A percentile compares a stretch with the other conserved stretches of the same genome.
phyloP scores from a whole-genome alignment of 2,329 filamentous ascomycete genomes.

The Fusarium temperatum region DNA sequence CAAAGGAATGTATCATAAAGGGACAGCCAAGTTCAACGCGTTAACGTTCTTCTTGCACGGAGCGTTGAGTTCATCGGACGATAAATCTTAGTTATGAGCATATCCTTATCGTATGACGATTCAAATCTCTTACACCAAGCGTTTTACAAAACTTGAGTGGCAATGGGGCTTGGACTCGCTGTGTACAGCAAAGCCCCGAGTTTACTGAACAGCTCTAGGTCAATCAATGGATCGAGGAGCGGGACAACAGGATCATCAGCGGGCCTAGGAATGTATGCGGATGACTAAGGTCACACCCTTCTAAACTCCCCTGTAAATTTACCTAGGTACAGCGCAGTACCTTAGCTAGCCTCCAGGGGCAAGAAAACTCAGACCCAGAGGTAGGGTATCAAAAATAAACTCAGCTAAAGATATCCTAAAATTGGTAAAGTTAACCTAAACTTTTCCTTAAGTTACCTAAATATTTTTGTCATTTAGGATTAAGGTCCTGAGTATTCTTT shows the following conservation, averaged over 20 bases:
- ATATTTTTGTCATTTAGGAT: too few species aligned
- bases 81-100: background rate
- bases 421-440: too few species aligned
- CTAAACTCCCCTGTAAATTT: conserved; percentile 11
- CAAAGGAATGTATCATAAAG: background rate
- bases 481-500: too few species aligned
- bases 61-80: background rate
- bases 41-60: background rate
- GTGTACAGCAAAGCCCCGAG: conserved; percentile 4
- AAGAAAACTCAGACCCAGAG: too few species aligned
- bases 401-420: too few species aligned
- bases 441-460: too few species aligned
- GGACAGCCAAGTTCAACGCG: background rate
- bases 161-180: background rate
- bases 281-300: conserved; percentile 28
- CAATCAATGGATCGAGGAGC: background rate
- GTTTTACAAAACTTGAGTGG: background rate
- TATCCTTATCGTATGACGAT: background rate
- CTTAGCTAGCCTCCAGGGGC: too few species aligned
- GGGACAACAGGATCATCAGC: conserved; percentile 24
- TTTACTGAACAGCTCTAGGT: background rate
- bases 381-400: too few species aligned
- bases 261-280: conserved; percentile 26
- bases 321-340: background rate
- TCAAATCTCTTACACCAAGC: background rate